Conservation (phyloP, 192 early-diverging fungal species). For the Lunasporangiospora selenospora region DNA sequence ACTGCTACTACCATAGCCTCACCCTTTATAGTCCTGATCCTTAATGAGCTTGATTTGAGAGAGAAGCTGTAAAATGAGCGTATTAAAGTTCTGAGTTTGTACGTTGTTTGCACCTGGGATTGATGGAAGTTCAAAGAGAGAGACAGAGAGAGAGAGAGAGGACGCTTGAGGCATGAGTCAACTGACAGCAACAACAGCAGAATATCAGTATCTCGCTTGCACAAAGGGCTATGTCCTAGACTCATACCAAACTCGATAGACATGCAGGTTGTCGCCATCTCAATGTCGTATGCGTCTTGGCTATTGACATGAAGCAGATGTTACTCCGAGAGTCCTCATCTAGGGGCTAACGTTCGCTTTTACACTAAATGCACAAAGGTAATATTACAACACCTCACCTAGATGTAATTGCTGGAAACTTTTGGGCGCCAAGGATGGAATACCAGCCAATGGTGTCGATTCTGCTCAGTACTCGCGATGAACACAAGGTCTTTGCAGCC, state of each 20-base stretch:
- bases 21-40: constrained; percentile 51
- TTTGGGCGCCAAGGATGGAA: constrained; percentile 38
- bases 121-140: too few relatives aligned
- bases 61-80: constrained; percentile 63
- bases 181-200: neutral
- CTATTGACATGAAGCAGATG: constrained; percentile 45
- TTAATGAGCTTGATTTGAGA: constrained; percentile 63
- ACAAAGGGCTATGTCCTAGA: too few relatives aligned
- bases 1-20: neutral
- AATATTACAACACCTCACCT: constrained; percentile 23
- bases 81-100: constrained; percentile 71
- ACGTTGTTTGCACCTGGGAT: constrained; percentile 67
- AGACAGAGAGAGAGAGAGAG: neutral
- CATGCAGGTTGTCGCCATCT: constrained; percentile 68
- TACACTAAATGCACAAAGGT: neutral
- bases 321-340: too few relatives aligned
- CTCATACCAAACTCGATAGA: constrained; percentile 69
- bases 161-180: too few relatives aligned
- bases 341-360: neutral
- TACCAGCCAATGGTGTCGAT: constrained; percentile 48
- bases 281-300: constrained; percentile 76
- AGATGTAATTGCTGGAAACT: constrained; percentile 45
- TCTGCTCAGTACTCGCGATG: constrained; percentile 29
- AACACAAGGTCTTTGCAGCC: constrained; percentile 41
- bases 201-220: too few relatives aligned